Base-by-base conservation (phyloP, 1,139 yeast species). In the Debaryomyces fabryi region DNA sequence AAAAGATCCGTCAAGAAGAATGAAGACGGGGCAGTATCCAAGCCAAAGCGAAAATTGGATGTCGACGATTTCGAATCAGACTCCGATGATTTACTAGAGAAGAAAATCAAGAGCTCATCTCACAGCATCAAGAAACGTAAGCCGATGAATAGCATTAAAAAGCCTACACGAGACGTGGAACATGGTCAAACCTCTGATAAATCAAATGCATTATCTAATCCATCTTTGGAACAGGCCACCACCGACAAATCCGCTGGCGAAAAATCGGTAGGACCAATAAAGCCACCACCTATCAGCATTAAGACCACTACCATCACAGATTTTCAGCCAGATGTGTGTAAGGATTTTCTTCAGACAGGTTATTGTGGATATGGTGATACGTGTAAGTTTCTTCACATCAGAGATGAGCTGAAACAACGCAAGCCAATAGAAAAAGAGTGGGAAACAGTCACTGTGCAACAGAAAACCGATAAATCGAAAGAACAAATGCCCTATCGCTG, bases 351-450 rank as follows among this genome's bases (percentile, higher is more conserved):
- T 51, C 90, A 87, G 57, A 92, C 96, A 0, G 99, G 99, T 0
- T 92, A 84, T 62, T 95, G 99, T 74, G 98, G 98, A 5, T 95
- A 86, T 63, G 99, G 99, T 7, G 99, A 95, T 60, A 86, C 96
- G n/a, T 95, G 99, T 71, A 95, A 93, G 69, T 95, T 95, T 65
- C 67, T 93, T 27, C 99, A 95, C 63, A 81, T 88, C 10, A 71
- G 99, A 63, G 97, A 89, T 55, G 97, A 91, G 63, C 88, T 87
- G 67, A 83, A 80, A 53, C 85, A 85, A 36, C 88, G 86, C 20
- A 84, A 86, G 80, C 85, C 87, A 50, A 65, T 85, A 1, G 80
- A 77, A 18, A 78, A 76, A 52, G 96, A 89, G 41, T 90, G 97
- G 97, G 86, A 88, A 55, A 58, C 57, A 3, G 72, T 62, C 32